Evolutionary conservation across 306 rosid species (phyloP).

Genomic region (Mimosa bimucronata): DNA sequence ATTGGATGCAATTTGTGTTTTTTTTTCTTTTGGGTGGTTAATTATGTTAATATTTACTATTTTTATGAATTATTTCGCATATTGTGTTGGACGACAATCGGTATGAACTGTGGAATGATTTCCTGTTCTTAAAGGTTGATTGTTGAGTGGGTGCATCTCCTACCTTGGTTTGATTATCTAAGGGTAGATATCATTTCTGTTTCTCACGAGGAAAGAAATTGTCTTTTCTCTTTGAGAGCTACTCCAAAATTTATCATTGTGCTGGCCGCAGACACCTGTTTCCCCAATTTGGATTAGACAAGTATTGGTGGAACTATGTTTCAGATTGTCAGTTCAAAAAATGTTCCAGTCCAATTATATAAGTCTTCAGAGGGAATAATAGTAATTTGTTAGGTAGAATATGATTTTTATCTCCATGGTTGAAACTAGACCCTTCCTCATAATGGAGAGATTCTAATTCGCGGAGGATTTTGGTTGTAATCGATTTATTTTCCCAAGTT

Average conservation of each 20-base stretch:
- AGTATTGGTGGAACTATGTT: not conserved
- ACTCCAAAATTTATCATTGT: not conserved
- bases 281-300: not conserved
- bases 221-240: not conserved
- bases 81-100: not conserved
- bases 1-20: constrained; percentile 56
- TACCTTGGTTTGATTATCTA: not conserved
- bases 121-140: not conserved
- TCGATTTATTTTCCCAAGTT: not conserved
- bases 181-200: not conserved
- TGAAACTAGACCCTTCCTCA: not conserved
- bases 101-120: constrained; percentile 4
- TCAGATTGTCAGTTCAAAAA: no score
- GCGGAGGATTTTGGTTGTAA: not conserved
- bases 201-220: not conserved
- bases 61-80: constrained; percentile 23
- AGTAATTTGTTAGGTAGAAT: not conserved
- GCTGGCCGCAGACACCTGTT: not conserved
- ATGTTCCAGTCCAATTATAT: not conserved
- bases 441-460: not conserved
- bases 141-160: not conserved
- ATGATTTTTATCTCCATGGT: not conserved
- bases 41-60: constrained; percentile 45
- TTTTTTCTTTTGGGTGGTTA: constrained; percentile 49
- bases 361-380: not conserved